Percentiles rank a stretch among this genome's conserved stretches.
phyloP scores from a whole-genome alignment of 2,329 filamentous ascomycete species.

The Sclerotinia trifoliorum region DNA sequence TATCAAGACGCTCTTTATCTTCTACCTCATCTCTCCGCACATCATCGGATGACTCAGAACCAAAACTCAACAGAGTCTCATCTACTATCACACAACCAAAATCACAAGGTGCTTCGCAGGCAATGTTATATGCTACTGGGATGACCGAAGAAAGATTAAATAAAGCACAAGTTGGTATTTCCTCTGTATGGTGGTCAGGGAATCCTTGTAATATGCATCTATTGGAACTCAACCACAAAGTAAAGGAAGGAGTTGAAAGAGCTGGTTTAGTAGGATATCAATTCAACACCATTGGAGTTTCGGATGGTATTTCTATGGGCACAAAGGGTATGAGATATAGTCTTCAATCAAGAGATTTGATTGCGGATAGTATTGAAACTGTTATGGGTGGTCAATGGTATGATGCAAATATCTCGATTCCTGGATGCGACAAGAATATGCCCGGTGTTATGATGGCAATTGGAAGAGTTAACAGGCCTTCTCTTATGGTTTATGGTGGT shows the following conservation, averaged over 20 bases:
- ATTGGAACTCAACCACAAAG: slow-evolving; percentile 63
- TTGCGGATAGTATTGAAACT: slow-evolving; percentile 97
- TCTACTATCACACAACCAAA: slow-evolving; percentile 90
- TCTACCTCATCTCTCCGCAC: slow-evolving; percentile 34
- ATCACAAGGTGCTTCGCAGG: slow-evolving; percentile 96
- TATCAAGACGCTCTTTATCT: slow-evolving; percentile 37
- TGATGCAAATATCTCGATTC: slow-evolving; percentile 93
- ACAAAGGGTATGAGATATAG: slow-evolving; percentile 96
- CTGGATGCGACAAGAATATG: slow-evolving; percentile 99
- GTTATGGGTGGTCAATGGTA: slow-evolving; percentile 99
- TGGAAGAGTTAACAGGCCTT: slow-evolving; percentile 90
- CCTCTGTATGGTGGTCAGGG: slow-evolving; percentile 95
- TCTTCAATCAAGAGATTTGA: slow-evolving; percentile 91
- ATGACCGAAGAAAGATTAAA: slow-evolving; percentile 82
- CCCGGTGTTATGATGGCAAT: slow-evolving; percentile 89
- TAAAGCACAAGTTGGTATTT: slow-evolving; percentile 97
- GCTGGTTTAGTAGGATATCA: slow-evolving; percentile 89
- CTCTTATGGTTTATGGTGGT: slow-evolving; percentile 96
- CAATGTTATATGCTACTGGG: slow-evolving; percentile 97
- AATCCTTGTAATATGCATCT: slow-evolving; percentile 99
- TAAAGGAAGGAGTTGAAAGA: slow-evolving; percentile 65
- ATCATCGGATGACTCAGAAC: slow-evolving; percentile 37
- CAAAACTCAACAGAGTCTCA: slow-evolving; percentile 78
- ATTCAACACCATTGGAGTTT: slow-evolving; percentile 99
- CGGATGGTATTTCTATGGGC: slow-evolving; percentile 97